phyloP scores from a whole-genome alignment of 2,329 filamentous ascomycete species.

The Neofusicoccum sp. region DNA sequence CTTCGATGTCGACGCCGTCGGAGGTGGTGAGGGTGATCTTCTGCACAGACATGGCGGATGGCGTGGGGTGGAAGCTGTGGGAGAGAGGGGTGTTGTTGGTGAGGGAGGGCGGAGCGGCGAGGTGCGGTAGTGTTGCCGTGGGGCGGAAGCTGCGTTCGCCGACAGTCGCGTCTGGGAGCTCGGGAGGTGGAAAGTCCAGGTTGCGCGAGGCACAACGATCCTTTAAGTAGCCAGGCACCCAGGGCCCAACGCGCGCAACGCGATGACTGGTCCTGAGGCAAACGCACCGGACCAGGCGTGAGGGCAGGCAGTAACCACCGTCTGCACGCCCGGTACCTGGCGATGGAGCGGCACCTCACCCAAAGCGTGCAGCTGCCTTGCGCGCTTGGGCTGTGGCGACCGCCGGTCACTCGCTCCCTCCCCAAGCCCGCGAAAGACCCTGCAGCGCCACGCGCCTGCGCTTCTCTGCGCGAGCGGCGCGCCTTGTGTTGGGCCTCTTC shows the following conservation, averaged over 20 bases:
- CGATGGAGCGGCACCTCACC: not conserved
- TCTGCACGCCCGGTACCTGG: not conserved
- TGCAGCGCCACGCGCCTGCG: too few species aligned
- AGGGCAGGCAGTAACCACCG: not conserved
- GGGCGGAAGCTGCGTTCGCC: conserved; percentile 15
- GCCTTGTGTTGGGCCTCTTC: too few species aligned
- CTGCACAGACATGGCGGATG: conserved; percentile 29
- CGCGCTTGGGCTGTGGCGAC: not conserved
- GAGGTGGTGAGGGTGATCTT: conserved; percentile 46
- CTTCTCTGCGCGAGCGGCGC: too few species aligned
- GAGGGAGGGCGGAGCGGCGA: conserved; percentile 7
- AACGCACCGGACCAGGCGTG: not conserved
- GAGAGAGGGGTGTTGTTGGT: not conserved
- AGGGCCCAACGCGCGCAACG: not conserved
- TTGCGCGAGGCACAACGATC: not conserved
- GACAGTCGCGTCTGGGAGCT: not conserved
- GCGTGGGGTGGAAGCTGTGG: not conserved
- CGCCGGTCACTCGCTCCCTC: too few species aligned
- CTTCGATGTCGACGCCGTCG: conserved; percentile 45
- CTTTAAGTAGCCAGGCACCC: not conserved
- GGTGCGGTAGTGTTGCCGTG: not conserved
- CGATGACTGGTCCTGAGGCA: not conserved
- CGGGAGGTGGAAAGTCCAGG: not conserved
- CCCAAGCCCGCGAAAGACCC: too few species aligned
- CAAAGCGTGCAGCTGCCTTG: not conserved